A percentile compares a stretch with the other conserved stretches of the same genome.
Conservation (phyloP, 176 grass and related monocot species). For the Oropetium thomaeum region DNA sequence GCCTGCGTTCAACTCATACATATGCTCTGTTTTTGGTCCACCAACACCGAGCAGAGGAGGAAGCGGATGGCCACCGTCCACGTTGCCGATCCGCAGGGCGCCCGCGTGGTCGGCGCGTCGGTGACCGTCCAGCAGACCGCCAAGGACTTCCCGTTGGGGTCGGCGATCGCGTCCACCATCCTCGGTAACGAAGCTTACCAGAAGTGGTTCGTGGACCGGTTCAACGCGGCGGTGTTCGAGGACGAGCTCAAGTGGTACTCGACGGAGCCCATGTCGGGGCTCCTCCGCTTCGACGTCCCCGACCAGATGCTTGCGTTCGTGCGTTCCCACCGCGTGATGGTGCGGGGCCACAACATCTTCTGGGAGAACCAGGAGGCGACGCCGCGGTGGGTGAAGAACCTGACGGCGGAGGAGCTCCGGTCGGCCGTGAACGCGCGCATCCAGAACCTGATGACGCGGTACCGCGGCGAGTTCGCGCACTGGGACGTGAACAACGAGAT, state of each 20-base stretch:
- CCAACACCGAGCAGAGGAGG: slow-evolving; percentile 55
- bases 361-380: slow-evolving; percentile 95
- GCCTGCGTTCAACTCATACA: background rate
- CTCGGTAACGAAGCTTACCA: slow-evolving; percentile 76
- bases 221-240: slow-evolving; percentile 97
- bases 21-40: background rate
- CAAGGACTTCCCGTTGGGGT: slow-evolving; percentile 87
- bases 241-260: slow-evolving; percentile 99
- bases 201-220: slow-evolving; percentile 84
- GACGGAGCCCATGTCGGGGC: slow-evolving; percentile 73
- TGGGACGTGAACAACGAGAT: slow-evolving; percentile 99
- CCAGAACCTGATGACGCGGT: slow-evolving; percentile 70
- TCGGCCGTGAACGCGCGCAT: slow-evolving; percentile 77
- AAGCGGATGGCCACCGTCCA: slow-evolving; percentile 72
- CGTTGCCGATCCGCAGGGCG: slow-evolving; percentile 64
- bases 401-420: slow-evolving; percentile 61
- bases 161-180: slow-evolving; percentile 87
- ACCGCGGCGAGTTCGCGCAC: slow-evolving; percentile 95
- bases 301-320: slow-evolving; percentile 92
- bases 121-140: slow-evolving; percentile 64
- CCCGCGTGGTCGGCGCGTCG: slow-evolving; percentile 56
- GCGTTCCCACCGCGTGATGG: slow-evolving; percentile 64
- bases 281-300: slow-evolving; percentile 57
- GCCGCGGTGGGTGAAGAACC: slow-evolving; percentile 72
- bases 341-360: slow-evolving; percentile 98